phyloP scores from a whole-genome alignment of 495 filamentous ascomycete species.

The Penicillium manginii region DNA sequence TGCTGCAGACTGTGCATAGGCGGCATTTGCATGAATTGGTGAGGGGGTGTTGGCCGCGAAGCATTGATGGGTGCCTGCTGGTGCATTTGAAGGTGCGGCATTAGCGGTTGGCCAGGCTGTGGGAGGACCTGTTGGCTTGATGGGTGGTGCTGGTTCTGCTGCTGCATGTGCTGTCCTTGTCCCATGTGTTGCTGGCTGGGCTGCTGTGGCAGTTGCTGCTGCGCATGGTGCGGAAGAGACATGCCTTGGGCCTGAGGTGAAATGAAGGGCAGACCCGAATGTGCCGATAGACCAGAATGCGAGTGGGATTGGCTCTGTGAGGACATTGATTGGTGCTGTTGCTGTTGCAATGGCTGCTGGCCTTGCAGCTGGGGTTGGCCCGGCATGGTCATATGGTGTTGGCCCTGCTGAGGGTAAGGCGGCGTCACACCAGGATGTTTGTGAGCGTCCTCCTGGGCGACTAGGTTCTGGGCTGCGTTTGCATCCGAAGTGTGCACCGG shows the following conservation, averaged over 20 bases:
- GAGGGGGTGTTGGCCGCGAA: slow-evolving; percentile 18
- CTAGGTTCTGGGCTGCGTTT: slow-evolving; percentile 33
- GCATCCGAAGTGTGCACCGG: slow-evolving; percentile 20
- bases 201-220: slow-evolving; percentile 11
- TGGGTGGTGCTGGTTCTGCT: slow-evolving; percentile 22
- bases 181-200: slow-evolving; percentile 16
- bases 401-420: slow-evolving; percentile 22
- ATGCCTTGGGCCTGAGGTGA: background rate
- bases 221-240: slow-evolving; percentile 3
- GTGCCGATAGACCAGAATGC: background rate
- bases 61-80: slow-evolving; percentile 26
- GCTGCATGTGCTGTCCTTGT: slow-evolving; percentile 18
- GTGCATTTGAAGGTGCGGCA: slow-evolving; percentile 34
- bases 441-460: slow-evolving; percentile 35
- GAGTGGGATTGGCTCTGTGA: background rate
- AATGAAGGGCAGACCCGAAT: background rate
- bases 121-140: slow-evolving; percentile 14
- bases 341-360: slow-evolving; percentile 1
- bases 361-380: slow-evolving; percentile 5
- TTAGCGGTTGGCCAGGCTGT: slow-evolving; percentile 24
- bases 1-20: slow-evolving; percentile 30
- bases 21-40: slow-evolving; percentile 31
- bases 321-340: slow-evolving; percentile 3
- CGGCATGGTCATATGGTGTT: slow-evolving; percentile 7
- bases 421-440: slow-evolving; percentile 41